Percentiles rank a stretch among this genome's conserved stretches.
Conservation (phyloP, 768 basidiomycete species). For the Austroboletus eburneus region DNA sequence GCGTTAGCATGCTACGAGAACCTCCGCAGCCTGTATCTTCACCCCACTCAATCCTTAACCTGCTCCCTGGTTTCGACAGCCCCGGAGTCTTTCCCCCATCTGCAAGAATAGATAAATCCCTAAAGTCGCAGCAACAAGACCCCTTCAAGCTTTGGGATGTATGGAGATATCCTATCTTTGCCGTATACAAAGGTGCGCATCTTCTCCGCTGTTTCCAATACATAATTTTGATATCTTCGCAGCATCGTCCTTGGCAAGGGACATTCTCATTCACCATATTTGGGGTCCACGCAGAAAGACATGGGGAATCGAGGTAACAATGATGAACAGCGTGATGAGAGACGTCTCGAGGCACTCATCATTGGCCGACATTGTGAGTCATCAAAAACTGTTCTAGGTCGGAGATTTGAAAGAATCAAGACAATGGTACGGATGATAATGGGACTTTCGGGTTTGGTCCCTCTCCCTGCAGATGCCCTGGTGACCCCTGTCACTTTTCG, state of each 20-base stretch:
- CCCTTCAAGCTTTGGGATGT: constrained; percentile 64
- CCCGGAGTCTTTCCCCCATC: constrained; percentile 72
- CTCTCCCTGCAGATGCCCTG: constrained; percentile 87
- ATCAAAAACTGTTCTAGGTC: not conserved
- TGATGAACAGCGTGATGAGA: constrained; percentile 80
- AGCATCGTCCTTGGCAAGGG: constrained; percentile 46
- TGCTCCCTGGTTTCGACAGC: constrained; percentile 53
- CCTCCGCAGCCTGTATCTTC: constrained; percentile 19
- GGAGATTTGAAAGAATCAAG: constrained; percentile 26
- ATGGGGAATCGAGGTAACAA: constrained; percentile 95
- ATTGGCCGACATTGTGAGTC: constrained; percentile 74
- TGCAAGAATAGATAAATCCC: constrained; percentile 62
- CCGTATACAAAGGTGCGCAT: constrained; percentile 58
- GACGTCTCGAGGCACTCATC: constrained; percentile 78
- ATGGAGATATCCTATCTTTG: constrained; percentile 67
- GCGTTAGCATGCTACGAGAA: constrained; percentile 22
- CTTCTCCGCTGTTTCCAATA: not conserved
- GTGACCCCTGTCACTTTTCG: constrained; percentile 92
- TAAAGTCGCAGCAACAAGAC: constrained; percentile 52
- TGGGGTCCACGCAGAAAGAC: constrained; percentile 85
- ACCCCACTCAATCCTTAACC: constrained; percentile 16
- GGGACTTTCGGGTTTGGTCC: constrained; percentile 75
- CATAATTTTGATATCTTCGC: not conserved
- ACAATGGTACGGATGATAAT: constrained; percentile 57
- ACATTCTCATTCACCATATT: constrained; percentile 73